phyloP scores from a whole-genome alignment of 2,329 filamentous ascomycete species.

The Didymella arachidicola region DNA sequence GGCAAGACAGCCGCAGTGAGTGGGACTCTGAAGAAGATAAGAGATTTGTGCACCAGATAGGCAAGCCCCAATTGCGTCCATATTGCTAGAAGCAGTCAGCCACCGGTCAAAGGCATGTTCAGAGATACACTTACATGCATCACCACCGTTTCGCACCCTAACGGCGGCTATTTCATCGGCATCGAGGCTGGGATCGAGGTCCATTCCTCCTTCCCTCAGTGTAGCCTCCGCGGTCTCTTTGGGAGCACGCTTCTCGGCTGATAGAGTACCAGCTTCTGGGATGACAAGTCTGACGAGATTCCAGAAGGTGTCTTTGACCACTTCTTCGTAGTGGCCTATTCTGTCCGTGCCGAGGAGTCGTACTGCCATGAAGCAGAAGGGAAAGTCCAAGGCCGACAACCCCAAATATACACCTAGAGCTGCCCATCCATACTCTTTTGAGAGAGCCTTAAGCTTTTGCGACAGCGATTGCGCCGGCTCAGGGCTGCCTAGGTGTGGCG shows the following conservation, averaged over 20 bases:
- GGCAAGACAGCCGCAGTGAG: conserved; percentile 89
- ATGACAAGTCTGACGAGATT: conserved; percentile 66
- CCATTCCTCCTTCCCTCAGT: conserved; percentile 33
- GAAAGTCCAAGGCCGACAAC: conserved; percentile 87
- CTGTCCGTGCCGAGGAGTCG: conserved; percentile 81
- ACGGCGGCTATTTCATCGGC: conserved; percentile 70
- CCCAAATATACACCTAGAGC: conserved; percentile 89
- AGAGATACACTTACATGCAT: conserved; percentile 70
- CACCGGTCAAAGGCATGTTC: not conserved
- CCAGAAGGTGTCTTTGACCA: conserved; percentile 67
- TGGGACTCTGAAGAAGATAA: conserved; percentile 95
- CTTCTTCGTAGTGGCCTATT: conserved; percentile 78
- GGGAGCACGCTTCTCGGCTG: conserved; percentile 49
- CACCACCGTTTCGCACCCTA: conserved; percentile 64
- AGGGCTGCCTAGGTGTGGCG: conserved; percentile 52
- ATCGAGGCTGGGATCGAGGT: conserved; percentile 27
- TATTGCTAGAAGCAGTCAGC: conserved; percentile 57
- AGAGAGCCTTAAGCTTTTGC: conserved; percentile 80
- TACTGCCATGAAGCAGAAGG: conserved; percentile 92
- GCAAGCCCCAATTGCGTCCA: conserved; percentile 91
- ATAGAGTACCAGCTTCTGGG: conserved; percentile 64
- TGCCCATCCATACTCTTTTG: conserved; percentile 92
- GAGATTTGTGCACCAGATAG: conserved; percentile 97
- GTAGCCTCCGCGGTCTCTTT: conserved; percentile 43
- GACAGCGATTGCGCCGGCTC: conserved; percentile 64